Conservation (phyloP, 2,329 filamentous ascomycete species). For the Endocalyx cinctus region DNA sequence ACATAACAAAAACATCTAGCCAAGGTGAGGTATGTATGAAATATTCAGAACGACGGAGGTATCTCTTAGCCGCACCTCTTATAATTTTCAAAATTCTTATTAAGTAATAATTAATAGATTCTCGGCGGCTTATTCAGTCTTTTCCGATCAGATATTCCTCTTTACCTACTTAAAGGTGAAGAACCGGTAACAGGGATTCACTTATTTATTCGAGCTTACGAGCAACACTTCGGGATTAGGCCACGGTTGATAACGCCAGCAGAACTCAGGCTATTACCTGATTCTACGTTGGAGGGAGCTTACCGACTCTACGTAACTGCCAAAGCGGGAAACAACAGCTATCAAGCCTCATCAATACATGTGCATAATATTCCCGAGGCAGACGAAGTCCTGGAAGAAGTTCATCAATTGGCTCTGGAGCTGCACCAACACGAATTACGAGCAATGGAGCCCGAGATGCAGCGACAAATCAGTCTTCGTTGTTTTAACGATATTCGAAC, state of each 20-base stretch:
- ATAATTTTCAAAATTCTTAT: neutral
- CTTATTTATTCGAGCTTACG: slow-evolving; percentile 29
- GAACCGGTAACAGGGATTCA: slow-evolving; percentile 35
- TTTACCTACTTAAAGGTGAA: slow-evolving; percentile 34
- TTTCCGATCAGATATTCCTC: slow-evolving; percentile 22
- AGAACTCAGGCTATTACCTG: slow-evolving; percentile 28
- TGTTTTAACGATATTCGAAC: slow-evolving; percentile 39
- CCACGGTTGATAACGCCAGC: slow-evolving; percentile 30
- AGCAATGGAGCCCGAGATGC: slow-evolving; percentile 23
- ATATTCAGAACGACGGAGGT: slow-evolving; percentile 22
- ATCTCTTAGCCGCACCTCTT: slow-evolving; percentile 1
- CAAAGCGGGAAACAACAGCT: slow-evolving; percentile 10
- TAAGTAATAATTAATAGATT: slow-evolving; percentile 19
- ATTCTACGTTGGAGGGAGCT: slow-evolving; percentile 15
- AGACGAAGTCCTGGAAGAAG: slow-evolving; percentile 26
- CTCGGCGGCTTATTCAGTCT: slow-evolving; percentile 25
- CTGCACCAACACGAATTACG: slow-evolving; percentile 34
- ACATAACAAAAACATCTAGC: slow-evolving; percentile 20
- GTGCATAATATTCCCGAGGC: no score
- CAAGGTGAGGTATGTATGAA: no score
- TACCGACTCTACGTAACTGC: slow-evolving; percentile 27
- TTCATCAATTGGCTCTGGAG: slow-evolving; percentile 35
- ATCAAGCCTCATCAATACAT: slow-evolving; percentile 10
- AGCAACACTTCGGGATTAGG: slow-evolving; percentile 21
- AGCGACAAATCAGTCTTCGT: slow-evolving; percentile 30